These are phyloP conservation scores for Magnolia changhungtana DNA, from an alignment of 164 flowering plant genomes.

Conservation along the genomic window DNA sequence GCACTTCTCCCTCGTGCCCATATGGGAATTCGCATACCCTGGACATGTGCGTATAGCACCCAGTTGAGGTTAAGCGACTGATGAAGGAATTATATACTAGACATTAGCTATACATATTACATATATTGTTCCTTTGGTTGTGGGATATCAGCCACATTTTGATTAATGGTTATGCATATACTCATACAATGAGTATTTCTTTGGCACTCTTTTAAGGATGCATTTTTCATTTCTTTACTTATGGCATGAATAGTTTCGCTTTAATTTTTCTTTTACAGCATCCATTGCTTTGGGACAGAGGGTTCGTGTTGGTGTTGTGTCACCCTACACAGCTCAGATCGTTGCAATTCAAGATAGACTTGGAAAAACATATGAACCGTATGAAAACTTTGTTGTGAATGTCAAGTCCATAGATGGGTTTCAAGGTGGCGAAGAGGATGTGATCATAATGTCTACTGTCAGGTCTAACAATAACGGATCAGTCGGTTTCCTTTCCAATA, in stretches of 20 bases:
- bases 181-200: too few species aligned
- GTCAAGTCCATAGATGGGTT: slow-evolving; percentile 57
- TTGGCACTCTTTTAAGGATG: too few species aligned
- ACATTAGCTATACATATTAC: too few species aligned
- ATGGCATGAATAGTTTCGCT: too few species aligned
- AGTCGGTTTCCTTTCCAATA: slow-evolving; percentile 44
- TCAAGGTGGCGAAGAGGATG: slow-evolving; percentile 63
- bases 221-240: too few species aligned
- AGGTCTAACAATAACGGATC: slow-evolving; percentile 41
- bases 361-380: slow-evolving; percentile 25
- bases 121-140: not conserved
- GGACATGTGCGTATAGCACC: too few species aligned
- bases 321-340: slow-evolving; percentile 65
- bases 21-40: too few species aligned
- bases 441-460: slow-evolving; percentile 57
- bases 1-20: too few species aligned
- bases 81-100: too few species aligned
- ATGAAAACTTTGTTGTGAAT: slow-evolving; percentile 31
- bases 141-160: not conserved
- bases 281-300: slow-evolving; percentile 11
- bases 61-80: too few species aligned
- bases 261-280: slow-evolving; percentile 17
- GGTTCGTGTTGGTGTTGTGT: slow-evolving; percentile 62
- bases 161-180: not conserved
- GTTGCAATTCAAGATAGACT: slow-evolving; percentile 35